These are phyloP conservation scores for Trichosanthes cucumerina DNA, from an alignment of 306 rosid species.

Conservation along the genomic window DNA sequence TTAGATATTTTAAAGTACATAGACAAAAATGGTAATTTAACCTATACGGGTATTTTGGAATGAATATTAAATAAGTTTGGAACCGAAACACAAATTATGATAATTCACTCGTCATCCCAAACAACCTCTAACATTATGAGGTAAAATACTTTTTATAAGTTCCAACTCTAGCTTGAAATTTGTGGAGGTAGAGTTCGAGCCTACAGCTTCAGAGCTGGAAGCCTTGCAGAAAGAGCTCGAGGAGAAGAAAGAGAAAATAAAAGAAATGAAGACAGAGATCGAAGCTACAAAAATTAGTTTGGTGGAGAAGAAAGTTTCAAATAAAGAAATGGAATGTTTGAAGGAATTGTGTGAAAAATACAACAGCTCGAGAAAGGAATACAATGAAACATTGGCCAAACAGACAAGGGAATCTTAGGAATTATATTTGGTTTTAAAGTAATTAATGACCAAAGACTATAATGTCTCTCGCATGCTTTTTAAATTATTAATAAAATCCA, in stretches of 20 bases:
- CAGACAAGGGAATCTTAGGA: not conserved
- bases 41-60: too few relatives aligned
- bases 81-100: too few relatives aligned
- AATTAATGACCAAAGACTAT: not conserved
- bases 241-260: not conserved
- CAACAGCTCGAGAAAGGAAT: not conserved
- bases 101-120: too few relatives aligned
- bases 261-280: not conserved
- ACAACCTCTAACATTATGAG: not conserved
- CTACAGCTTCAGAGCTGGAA: not conserved
- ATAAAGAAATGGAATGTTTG: not conserved
- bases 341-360: not conserved
- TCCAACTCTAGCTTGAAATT: not conserved
- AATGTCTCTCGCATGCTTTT: not conserved
- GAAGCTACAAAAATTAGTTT: not conserved
- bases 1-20: too few relatives aligned
- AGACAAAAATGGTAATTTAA: too few relatives aligned
- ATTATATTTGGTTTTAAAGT: too few relatives aligned
- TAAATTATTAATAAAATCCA: not conserved
- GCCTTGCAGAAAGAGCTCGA: not conserved
- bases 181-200: not conserved
- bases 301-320: not conserved
- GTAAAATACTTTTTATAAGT: too few relatives aligned
- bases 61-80: too few relatives aligned
- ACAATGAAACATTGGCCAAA: not conserved